A percentile compares a stretch with the other conserved stretches of the same genome.
Conservation (phyloP, 1,139 yeast genomes). For the Lizanozyma gosingica region DNA sequence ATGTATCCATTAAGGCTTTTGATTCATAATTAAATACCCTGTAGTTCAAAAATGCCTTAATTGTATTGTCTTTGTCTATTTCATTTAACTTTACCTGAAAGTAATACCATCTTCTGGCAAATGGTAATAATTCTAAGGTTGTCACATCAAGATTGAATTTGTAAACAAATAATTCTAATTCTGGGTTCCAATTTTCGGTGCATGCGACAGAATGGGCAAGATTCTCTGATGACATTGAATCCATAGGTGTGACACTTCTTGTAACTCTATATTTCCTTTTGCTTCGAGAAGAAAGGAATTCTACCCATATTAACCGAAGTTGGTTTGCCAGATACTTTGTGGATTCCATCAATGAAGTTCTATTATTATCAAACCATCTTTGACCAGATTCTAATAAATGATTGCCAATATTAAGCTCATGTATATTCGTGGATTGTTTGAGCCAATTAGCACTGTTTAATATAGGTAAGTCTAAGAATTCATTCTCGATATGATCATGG, state of each 20-base stretch:
- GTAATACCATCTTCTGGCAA: constrained; percentile 24
- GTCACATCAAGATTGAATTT: background rate
- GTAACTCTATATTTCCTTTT: constrained; percentile 13
- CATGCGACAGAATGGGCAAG: constrained; percentile 1
- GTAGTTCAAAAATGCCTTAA: constrained; percentile 25
- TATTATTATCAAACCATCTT: too few relatives aligned
- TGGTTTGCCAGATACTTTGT: constrained; percentile 5
- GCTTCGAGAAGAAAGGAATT: constrained; percentile 13
- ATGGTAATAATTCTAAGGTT: constrained; percentile 24
- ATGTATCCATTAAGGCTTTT: constrained; percentile 1
- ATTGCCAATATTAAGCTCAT: constrained; percentile 29
- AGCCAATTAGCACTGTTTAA: constrained; percentile 18
- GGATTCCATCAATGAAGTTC: too few relatives aligned
- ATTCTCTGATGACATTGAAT: background rate
- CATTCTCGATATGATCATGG: constrained; percentile 27
- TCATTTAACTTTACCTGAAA: constrained; percentile 23
- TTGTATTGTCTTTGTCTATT: constrained; percentile 14
- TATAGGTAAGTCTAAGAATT: constrained; percentile 25
- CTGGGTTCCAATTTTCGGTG: constrained; percentile 1
- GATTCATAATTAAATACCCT: constrained; percentile 25
- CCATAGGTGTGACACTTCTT: constrained; percentile 9
- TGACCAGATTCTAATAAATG: too few relatives aligned
- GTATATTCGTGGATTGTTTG: constrained; percentile 17
- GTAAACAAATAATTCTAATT: background rate
- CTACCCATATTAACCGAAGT: constrained; percentile 6